phyloP scores from a whole-genome alignment of 805 yeast species.

The Lachancea mirantina region DNA sequence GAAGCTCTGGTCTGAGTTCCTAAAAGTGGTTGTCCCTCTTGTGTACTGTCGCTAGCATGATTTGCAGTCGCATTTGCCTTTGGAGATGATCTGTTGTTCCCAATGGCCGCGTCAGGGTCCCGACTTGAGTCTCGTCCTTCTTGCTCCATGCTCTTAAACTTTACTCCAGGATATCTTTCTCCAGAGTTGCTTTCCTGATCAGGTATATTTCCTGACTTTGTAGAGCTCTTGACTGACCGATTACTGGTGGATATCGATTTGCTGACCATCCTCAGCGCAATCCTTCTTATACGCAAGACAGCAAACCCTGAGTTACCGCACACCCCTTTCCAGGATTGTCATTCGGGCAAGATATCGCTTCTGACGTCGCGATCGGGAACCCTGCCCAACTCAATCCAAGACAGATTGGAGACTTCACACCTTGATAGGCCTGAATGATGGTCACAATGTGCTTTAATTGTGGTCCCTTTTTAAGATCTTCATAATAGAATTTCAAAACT shows the following conservation, averaged over 20 bases:
- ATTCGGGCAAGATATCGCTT: not conserved
- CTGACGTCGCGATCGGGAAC: too few species aligned
- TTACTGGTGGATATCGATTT: slow-evolving; percentile 14
- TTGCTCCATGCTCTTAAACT: not conserved
- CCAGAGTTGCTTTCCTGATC: not conserved
- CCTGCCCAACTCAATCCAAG: too few species aligned
- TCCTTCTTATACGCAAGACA: not conserved
- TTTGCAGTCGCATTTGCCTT: slow-evolving; percentile 4
- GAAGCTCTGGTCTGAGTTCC: slow-evolving; percentile 13
- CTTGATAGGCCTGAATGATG: too few species aligned
- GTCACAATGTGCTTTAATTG: too few species aligned
- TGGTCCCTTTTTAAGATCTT: too few species aligned
- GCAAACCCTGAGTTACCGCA: not conserved
- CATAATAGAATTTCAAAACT: too few species aligned
- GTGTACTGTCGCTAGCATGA: not conserved
- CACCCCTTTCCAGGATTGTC: not conserved
- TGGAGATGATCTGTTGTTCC: not conserved
- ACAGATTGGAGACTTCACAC: too few species aligned
- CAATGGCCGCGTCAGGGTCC: not conserved
- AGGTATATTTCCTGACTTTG: slow-evolving; percentile 6
- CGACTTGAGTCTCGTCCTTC: not conserved
- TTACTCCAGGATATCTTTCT: not conserved
- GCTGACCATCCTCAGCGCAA: slow-evolving; percentile 8
- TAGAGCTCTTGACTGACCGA: slow-evolving; percentile 13
- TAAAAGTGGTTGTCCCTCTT: slow-evolving; percentile 7